A percentile compares a stretch with the other conserved stretches of the same genome.
Evolutionary conservation across 331 rosid genomes (phyloP).

Genomic region (Malus hybrid): DNA sequence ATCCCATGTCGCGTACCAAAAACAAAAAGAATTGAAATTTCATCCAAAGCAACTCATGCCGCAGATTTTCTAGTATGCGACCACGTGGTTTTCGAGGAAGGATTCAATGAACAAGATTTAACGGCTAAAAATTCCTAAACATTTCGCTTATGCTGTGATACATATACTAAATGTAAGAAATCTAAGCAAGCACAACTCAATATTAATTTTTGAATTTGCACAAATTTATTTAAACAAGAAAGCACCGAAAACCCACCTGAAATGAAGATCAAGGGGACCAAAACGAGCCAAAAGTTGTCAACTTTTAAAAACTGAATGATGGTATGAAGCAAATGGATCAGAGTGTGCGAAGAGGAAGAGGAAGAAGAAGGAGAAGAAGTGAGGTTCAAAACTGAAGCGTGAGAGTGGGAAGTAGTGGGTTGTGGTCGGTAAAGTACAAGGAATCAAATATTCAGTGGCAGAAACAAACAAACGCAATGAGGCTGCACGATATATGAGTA

Average conservation of each 20-base stretch:
- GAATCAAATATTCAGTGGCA: constrained; percentile 34
- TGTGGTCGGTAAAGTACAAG: constrained; percentile 22
- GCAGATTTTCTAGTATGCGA: too few species aligned
- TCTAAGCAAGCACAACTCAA: neutral
- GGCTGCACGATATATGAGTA: neutral
- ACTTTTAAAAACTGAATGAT: constrained; percentile 3
- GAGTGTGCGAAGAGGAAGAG: neutral
- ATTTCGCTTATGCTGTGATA: too few species aligned
- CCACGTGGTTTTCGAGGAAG: too few species aligned
- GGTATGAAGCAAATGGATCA: neutral
- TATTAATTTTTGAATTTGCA: neutral
- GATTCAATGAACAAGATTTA: too few species aligned
- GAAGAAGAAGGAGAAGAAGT: neutral
- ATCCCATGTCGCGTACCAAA: constrained; percentile 9
- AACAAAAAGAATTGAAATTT: constrained; percentile 11
- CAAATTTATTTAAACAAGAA: neutral
- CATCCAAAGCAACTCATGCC: constrained; percentile 5
- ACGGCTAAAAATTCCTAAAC: too few species aligned
- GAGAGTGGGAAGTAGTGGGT: constrained; percentile 1
- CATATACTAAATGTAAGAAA: neutral
- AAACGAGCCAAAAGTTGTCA: neutral
- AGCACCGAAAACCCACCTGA: constrained; percentile 21
- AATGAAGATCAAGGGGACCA: constrained; percentile 6
- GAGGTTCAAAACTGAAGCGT: neutral
- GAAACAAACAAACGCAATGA: constrained; percentile 45